A percentile compares a stretch with the other conserved stretches of the same genome.
phyloP scores from a whole-genome alignment of 2,329 filamentous ascomycete species.

The Rutstroemia sp. region DNA sequence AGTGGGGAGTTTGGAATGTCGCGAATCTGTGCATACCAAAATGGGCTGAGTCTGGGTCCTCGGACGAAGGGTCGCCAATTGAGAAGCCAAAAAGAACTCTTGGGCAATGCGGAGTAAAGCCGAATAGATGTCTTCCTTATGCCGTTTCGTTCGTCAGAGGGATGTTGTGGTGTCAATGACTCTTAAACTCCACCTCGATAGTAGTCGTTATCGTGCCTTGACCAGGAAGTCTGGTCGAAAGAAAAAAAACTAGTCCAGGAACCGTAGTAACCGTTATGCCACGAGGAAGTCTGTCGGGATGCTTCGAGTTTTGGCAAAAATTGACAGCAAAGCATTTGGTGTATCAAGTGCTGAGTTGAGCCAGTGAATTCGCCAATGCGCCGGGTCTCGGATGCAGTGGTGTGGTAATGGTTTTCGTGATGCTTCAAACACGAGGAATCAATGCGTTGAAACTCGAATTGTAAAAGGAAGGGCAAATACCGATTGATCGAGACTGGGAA shows the following conservation, averaged over 20 bases:
- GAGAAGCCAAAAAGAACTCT: background rate
- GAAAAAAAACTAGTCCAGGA: background rate
- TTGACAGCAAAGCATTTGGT: constrained; percentile 6
- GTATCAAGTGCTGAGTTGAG: constrained; percentile 1
- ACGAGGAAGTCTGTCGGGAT: background rate
- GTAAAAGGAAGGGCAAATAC: background rate
- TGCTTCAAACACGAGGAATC: constrained; percentile 7
- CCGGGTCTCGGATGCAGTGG: constrained; percentile 6
- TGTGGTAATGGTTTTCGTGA: constrained; percentile 3
- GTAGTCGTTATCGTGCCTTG: background rate
- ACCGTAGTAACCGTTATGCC: constrained; percentile 1
- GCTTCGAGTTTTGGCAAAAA: background rate
- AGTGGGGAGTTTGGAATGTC: constrained; percentile 7
- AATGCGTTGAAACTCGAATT: constrained; percentile 11
- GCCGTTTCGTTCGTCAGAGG: background rate
- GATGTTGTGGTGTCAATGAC: background rate
- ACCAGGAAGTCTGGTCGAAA: background rate
- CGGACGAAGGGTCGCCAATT: constrained; percentile 4
- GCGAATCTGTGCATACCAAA: constrained; percentile 3
- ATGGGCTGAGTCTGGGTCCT: constrained; percentile 5
- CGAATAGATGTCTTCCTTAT: background rate
- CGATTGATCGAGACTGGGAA: background rate
- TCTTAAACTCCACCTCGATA: background rate
- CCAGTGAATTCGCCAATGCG: constrained; percentile 5
- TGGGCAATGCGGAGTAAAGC: background rate